Evolutionary conservation across 345 rosid species (phyloP).

Genomic region (Sapria himalayana): DNA sequence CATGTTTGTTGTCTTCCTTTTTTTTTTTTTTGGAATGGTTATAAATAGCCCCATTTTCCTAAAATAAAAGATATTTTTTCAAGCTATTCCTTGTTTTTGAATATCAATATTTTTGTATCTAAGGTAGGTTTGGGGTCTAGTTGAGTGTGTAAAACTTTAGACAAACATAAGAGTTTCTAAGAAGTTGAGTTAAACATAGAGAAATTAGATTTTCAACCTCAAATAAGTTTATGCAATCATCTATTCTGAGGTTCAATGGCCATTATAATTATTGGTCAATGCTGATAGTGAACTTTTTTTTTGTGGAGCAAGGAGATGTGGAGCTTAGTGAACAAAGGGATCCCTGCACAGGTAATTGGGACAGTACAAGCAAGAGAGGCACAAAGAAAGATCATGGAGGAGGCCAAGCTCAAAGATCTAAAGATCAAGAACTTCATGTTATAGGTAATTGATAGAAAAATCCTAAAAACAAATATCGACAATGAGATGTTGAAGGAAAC

Average conservation of each 20-base stretch:
- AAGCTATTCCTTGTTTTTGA: too few species aligned
- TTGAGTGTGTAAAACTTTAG: too few species aligned
- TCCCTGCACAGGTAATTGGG: constrained; percentile 1
- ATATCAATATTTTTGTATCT: too few species aligned
- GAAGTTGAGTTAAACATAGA: too few species aligned
- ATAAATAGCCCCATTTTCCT: too few species aligned
- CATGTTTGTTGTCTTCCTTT: too few species aligned
- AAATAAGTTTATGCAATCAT: neutral
- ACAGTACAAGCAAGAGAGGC: neutral
- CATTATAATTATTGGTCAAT: constrained; percentile 3
- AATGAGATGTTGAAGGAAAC: neutral
- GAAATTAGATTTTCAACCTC: too few species aligned
- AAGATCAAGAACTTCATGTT: constrained; percentile 1
- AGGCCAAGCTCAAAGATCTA: constrained; percentile 1
- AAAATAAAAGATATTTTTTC: too few species aligned
- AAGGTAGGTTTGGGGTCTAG: too few species aligned
- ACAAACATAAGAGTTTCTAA: too few species aligned
- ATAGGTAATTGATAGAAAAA: neutral
- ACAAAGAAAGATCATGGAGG: constrained; percentile 3
- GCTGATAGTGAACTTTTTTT: constrained; percentile 4
- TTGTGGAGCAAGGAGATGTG: constrained; percentile 1
- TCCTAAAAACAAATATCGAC: neutral
- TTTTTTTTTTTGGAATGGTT: too few species aligned
- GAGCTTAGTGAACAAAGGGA: constrained; percentile 2
- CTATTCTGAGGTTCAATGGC: constrained; percentile 3